Percentiles rank a stretch among this genome's conserved stretches.
Conservation (phyloP, 257 asterid species). For the Craterostigma plantagineum region DNA sequence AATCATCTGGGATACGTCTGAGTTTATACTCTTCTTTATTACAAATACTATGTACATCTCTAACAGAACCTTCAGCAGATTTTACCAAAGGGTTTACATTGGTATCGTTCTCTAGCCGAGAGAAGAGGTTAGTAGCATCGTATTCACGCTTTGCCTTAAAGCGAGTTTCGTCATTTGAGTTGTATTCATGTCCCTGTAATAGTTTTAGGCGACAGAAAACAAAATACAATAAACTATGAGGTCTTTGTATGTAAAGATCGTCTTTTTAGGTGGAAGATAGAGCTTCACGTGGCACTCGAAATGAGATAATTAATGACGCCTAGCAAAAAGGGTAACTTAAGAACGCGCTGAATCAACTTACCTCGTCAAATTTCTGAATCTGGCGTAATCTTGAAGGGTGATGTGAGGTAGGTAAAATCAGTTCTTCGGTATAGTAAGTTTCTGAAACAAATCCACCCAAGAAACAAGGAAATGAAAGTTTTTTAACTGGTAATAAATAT, state of each 20-base stretch:
- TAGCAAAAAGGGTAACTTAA: neutral
- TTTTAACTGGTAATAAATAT: neutral
- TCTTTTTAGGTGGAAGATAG: neutral
- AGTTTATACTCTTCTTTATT: no score
- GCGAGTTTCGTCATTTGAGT: no score
- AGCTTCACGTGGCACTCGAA: constrained; percentile 26
- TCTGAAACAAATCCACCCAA: constrained; percentile 18
- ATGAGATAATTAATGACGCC: neutral
- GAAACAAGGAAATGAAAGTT: neutral
- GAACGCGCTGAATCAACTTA: constrained; percentile 12
- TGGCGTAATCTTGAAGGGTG: constrained; percentile 24
- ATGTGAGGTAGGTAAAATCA: constrained; percentile 24
- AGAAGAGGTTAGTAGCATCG: no score
- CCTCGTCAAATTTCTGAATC: constrained; percentile 25
- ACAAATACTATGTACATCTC: no score
- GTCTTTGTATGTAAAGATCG: neutral
- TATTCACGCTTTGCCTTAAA: no score
- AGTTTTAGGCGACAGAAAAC: no score
- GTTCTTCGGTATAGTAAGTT: constrained; percentile 29
- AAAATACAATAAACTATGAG: neutral
- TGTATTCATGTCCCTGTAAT: no score
- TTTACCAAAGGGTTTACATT: no score
- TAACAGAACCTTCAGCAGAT: no score
- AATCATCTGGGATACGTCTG: no score
- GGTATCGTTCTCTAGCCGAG: no score